Base-by-base conservation (phyloP, 2,329 filamentous ascomycete species). In the Elsinoe perseae region DNA sequence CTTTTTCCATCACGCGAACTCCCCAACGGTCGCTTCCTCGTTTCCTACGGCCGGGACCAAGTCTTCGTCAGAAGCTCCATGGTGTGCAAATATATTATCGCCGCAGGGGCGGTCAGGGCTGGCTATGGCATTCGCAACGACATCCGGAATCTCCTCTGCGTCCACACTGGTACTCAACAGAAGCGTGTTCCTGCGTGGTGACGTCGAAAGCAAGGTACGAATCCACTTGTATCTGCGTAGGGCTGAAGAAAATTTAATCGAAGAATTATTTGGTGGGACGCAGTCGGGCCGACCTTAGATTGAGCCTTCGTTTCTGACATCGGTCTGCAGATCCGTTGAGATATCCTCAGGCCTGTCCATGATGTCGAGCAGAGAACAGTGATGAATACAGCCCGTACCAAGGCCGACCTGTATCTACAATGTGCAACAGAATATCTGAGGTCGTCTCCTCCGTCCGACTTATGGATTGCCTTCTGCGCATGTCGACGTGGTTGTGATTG, bases 251-350 rank as follows among this genome's bases (percentile, higher is more conserved):
- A 36, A 23, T 44, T 27, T 44, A 4, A 14, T 44, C 20, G 12
- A 44, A n/a, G 23, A 21, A 12, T 44, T 16, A 23, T 44, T n/a
- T n/a, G 40, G 40, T 44, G 40, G 23, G 21, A 44, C 25, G n/a
- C 10, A 27, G 12, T 44, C 40, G 40, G 40, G 20, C 40, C 40
- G 40, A 44, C 16, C 20, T 23, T 18, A 20, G 1, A 3, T 14
- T 27, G 14, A n/a, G 40, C 40, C 20, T 44, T 44, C n/a, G 40
- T 44, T 10, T 21, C 40, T 44, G 40, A 25, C 20, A 21, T 44
- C 40, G 40, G 18, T 44, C 23, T 44, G 40, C 12, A 44, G 40
- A 44, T 44, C 40, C 20, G 40, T 44, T 44, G 40, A 44, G 21
- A 12, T 18, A 23, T 25, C 40, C 14, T 25, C 12, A 25, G 40